phyloP scores from a whole-genome alignment of 257 asterid genomes.

The Datura wrightii region DNA sequence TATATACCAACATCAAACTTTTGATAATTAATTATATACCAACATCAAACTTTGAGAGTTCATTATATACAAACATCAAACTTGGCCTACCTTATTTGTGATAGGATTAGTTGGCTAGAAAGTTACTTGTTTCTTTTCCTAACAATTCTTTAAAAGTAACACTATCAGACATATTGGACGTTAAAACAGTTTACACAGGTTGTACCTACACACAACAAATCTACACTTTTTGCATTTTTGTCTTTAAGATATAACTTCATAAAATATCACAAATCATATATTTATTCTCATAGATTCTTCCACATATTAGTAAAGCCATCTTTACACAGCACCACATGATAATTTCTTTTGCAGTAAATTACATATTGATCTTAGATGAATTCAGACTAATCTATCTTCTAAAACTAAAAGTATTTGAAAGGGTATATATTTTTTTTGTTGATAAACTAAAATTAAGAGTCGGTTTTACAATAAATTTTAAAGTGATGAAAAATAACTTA shows the following conservation, averaged over 20 bases:
- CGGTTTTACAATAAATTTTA: too few species aligned
- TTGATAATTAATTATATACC: not conserved
- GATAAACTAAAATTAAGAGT: too few species aligned
- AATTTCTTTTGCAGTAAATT: not conserved
- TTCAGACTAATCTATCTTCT: too few species aligned
- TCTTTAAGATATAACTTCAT: not conserved
- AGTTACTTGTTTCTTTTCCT: not conserved
- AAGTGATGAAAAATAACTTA: too few species aligned
- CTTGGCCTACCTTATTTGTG: not conserved
- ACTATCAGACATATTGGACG: not conserved
- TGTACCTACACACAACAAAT: not conserved
- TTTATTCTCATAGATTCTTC: not conserved
- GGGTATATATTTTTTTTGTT: too few species aligned
- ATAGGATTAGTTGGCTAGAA: not conserved
- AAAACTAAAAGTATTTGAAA: too few species aligned
- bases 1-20: not conserved
- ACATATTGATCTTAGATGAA: too few species aligned
- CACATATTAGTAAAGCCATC: not conserved
- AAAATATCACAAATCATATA: not conserved
- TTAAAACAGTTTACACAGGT: not conserved
- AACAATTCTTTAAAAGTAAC: not conserved
- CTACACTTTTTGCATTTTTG: not conserved
- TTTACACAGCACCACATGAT: not conserved
- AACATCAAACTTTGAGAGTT: not conserved
- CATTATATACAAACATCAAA: not conserved